Conservation (phyloP, 257 asterid species). For the Linderniella brevidens region DNA sequence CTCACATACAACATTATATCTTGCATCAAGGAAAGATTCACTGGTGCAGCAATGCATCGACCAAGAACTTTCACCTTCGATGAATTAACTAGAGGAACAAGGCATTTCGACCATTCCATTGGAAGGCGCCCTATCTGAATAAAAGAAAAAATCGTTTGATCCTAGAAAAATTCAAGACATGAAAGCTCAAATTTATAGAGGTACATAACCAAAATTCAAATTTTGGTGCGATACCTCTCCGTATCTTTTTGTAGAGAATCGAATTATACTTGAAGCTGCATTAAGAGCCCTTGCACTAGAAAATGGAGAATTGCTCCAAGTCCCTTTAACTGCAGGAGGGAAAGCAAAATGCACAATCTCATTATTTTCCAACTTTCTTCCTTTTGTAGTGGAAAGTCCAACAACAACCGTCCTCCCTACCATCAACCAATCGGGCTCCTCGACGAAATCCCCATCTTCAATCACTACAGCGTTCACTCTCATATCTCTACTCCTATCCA, state of each 20-base stretch:
- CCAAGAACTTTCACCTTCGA: constrained; percentile 66
- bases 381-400: constrained; percentile 70
- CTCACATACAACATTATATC: constrained; percentile 70
- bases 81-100: constrained; percentile 71
- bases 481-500: constrained; percentile 16
- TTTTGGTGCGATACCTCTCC: constrained; percentile 67
- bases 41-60: constrained; percentile 65
- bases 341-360: constrained; percentile 72
- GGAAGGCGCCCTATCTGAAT: constrained; percentile 74
- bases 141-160: background rate
- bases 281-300: constrained; percentile 30
- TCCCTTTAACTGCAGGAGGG: constrained; percentile 19
- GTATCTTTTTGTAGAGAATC: constrained; percentile 64
- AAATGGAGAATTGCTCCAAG: constrained; percentile 15
- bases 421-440: constrained; percentile 64
- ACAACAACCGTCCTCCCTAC: constrained; percentile 57
- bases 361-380: constrained; percentile 61
- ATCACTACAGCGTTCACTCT: constrained; percentile 33
- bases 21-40: constrained; percentile 49
- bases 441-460: constrained; percentile 67
- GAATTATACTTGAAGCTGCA: constrained; percentile 42
- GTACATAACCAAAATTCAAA: background rate
- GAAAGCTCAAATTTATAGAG: too few relatives aligned
- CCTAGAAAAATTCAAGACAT: background rate
- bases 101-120: constrained; percentile 85